Percentiles rank a stretch among this genome's conserved stretches.
Conservation (phyloP, 305 asterid species). For the Fraxinus albicans region DNA sequence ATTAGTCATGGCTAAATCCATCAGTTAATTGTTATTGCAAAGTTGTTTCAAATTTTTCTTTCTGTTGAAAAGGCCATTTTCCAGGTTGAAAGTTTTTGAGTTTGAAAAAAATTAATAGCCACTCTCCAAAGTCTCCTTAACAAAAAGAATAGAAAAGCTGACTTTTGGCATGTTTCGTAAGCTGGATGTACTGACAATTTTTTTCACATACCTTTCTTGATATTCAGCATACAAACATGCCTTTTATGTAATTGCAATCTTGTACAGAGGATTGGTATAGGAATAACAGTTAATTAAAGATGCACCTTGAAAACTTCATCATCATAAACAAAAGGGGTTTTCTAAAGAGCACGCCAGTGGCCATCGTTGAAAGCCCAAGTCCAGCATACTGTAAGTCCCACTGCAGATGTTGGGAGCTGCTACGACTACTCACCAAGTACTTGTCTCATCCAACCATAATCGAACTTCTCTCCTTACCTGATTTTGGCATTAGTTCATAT, state of each 20-base stretch:
- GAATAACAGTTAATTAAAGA: neutral
- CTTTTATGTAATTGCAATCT: neutral
- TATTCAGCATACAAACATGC: neutral
- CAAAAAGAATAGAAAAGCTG: neutral
- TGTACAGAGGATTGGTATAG: too few relatives aligned
- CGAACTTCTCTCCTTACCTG: too few relatives aligned
- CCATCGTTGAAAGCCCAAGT: conserved; percentile 98
- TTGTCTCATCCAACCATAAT: too few relatives aligned
- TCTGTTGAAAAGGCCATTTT: too few relatives aligned
- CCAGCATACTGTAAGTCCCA: conserved; percentile 75
- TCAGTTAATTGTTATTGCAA: neutral
- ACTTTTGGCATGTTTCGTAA: too few relatives aligned
- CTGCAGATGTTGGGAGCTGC: conserved; percentile 40
- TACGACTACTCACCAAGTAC: too few relatives aligned
- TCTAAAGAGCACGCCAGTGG: conserved; percentile 91
- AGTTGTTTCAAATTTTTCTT: neutral
- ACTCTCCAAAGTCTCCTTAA: neutral
- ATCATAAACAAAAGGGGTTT: conserved; percentile 72
- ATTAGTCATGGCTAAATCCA: neutral
- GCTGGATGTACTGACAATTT: neutral
- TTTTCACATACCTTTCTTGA: too few relatives aligned
- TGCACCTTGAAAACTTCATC: conserved; percentile 75
- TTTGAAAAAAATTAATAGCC: too few relatives aligned
- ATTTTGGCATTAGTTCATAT: too few relatives aligned
- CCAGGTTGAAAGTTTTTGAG: neutral